phyloP scores from a whole-genome alignment of 106 monocot genomes.

The Narthecium ossifragum region DNA sequence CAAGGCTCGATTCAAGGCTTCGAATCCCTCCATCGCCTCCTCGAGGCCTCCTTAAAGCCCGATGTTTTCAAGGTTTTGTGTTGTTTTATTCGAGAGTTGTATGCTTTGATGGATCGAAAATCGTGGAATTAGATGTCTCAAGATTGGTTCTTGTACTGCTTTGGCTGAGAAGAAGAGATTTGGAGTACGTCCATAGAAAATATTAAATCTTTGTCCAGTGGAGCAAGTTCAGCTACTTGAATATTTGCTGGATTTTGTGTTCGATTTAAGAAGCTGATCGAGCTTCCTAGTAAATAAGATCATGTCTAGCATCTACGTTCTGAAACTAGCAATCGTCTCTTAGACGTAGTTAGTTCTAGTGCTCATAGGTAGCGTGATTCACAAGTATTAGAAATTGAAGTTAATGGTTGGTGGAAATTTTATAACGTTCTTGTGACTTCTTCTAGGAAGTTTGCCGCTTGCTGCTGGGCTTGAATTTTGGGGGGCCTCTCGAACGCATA shows the following conservation, averaged over 20 bases:
- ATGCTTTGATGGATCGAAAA: no score
- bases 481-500: constrained; percentile 37
- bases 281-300: no score
- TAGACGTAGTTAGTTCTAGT: no score
- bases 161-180: background rate
- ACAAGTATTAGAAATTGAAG: background rate
- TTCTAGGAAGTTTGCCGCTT: constrained; percentile 81
- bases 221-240: no score
- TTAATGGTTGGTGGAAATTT: background rate
- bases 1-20: constrained; percentile 77
- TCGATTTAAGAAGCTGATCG: no score
- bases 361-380: no score
- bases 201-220: background rate
- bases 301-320: no score
- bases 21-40: constrained; percentile 82
- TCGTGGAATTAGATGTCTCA: background rate
- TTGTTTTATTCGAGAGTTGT: background rate
- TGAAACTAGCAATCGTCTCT: no score
- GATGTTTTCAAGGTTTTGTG: constrained; percentile 52
- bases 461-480: constrained; percentile 77
- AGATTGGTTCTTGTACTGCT: background rate
- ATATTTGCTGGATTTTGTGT: no score
- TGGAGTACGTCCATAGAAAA: background rate
- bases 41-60: constrained; percentile 60
- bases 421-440: background rate